phyloP scores from a whole-genome alignment of 371 early-diverging fungal species.

The Mortierella polycephala region DNA sequence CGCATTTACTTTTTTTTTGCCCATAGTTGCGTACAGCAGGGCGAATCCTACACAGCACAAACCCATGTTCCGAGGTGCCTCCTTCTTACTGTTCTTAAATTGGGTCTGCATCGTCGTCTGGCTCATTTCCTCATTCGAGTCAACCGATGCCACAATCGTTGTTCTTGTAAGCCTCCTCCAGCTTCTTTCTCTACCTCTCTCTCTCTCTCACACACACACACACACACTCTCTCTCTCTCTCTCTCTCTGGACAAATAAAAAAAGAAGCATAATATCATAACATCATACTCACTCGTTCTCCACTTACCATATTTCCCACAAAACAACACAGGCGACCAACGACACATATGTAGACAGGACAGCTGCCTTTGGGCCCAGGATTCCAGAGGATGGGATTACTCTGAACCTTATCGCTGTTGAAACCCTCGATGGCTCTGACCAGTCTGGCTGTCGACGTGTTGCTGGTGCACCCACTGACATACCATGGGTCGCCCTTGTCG shows the following conservation, averaged over 20 bases:
- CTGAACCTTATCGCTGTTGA: constrained; percentile 59
- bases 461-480: constrained; percentile 40
- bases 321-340: constrained; percentile 59
- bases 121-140: constrained; percentile 37
- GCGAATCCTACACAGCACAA: neutral
- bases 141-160: constrained; percentile 43
- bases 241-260: no score
- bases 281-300: neutral
- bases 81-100: constrained; percentile 40
- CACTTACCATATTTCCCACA: no score
- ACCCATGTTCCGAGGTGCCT: constrained; percentile 29
- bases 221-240: neutral
- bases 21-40: neutral
- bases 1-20: constrained; percentile 5
- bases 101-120: constrained; percentile 33
- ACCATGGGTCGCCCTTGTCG: constrained; percentile 85
- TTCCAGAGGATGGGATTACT: constrained; percentile 66
- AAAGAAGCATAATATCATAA: neutral
- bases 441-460: constrained; percentile 31
- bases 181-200: neutral
- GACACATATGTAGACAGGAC: constrained; percentile 65
- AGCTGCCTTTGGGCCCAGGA: constrained; percentile 73
- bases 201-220: neutral
- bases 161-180: constrained; percentile 41
- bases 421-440: constrained; percentile 29